Evolutionary conservation across 108 stramenopile genomes (phyloP).

Genomic region (Licmophora abbreviata): DNA sequence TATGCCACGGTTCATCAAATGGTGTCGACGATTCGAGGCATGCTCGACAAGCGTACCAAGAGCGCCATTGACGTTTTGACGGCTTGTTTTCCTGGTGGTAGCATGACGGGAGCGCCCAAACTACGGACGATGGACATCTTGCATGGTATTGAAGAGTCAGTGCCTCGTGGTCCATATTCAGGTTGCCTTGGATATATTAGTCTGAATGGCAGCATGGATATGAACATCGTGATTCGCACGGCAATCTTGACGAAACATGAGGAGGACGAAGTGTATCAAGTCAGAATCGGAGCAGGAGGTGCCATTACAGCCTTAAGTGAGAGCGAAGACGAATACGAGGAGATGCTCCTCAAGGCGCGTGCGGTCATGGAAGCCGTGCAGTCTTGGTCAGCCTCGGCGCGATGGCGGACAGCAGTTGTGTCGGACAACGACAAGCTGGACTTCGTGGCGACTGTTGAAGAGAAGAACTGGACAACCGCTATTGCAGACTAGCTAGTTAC

Average conservation of each 20-base stretch:
- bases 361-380: slow-evolving; percentile 61
- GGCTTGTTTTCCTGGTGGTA: slow-evolving; percentile 95
- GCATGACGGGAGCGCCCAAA: slow-evolving; percentile 99
- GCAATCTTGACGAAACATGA: slow-evolving; percentile 62
- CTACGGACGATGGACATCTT: slow-evolving; percentile 88
- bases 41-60: slow-evolving; percentile 17
- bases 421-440: too few species aligned
- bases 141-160: slow-evolving; percentile 66
- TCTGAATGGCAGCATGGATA: slow-evolving; percentile 74
- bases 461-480: too few species aligned
- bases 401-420: too few species aligned
- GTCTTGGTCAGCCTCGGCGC: slow-evolving; percentile 44
- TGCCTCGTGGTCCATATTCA: slow-evolving; percentile 84
- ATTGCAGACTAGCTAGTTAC: too few species aligned
- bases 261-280: slow-evolving; percentile 29
- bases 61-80: slow-evolving; percentile 74
- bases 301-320: slow-evolving; percentile 92
- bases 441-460: too few species aligned
- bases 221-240: slow-evolving; percentile 95
- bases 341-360: slow-evolving; percentile 86
- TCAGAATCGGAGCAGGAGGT: slow-evolving; percentile 89
- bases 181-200: slow-evolving; percentile 89
- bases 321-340: slow-evolving; percentile 84
- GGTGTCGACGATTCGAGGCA: slow-evolving; percentile 85
- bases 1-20: slow-evolving; percentile 97